These are phyloP conservation scores for Senna siamea DNA, from an alignment of 306 rosid genomes.

Conservation along the genomic window DNA sequence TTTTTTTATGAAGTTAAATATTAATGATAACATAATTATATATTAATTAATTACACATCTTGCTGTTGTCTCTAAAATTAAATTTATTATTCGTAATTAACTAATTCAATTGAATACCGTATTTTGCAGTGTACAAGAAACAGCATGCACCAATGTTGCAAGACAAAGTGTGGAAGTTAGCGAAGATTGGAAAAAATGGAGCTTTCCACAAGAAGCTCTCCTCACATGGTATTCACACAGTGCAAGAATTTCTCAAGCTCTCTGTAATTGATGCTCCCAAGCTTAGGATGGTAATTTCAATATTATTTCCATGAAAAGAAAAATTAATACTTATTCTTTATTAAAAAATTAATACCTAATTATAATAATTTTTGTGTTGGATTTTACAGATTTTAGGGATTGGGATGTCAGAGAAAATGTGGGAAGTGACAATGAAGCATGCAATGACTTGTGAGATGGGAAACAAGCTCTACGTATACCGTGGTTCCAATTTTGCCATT, in stretches of 20 bases:
- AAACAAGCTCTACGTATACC: constrained; percentile 53
- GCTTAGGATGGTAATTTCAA: constrained; percentile 57
- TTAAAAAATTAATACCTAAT: neutral
- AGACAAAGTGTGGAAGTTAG: constrained; percentile 92
- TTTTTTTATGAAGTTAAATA: too few relatives aligned
- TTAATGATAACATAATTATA: too few relatives aligned
- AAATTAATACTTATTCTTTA: neutral
- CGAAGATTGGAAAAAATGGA: constrained; percentile 92
- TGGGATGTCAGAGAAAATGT: constrained; percentile 87
- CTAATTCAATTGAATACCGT: neutral
- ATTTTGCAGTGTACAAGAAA: constrained; percentile 76
- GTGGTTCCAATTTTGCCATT: constrained; percentile 35
- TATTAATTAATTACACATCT: neutral
- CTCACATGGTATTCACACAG: constrained; percentile 51
- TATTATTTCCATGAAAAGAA: too few relatives aligned
- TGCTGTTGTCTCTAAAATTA: too few relatives aligned
- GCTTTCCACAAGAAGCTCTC: constrained; percentile 69
- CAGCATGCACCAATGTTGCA: constrained; percentile 83
- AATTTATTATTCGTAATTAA: too few relatives aligned
- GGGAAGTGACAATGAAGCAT: constrained; percentile 73
- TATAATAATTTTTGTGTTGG: neutral
- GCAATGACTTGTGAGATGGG: constrained; percentile 73
- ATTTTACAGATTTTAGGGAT: constrained; percentile 62
- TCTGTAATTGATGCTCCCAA: constrained; percentile 45
- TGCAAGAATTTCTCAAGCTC: constrained; percentile 82